Base-by-base conservation (phyloP, 352 stramenopile genomes). In the Pythium myriotylum region DNA sequence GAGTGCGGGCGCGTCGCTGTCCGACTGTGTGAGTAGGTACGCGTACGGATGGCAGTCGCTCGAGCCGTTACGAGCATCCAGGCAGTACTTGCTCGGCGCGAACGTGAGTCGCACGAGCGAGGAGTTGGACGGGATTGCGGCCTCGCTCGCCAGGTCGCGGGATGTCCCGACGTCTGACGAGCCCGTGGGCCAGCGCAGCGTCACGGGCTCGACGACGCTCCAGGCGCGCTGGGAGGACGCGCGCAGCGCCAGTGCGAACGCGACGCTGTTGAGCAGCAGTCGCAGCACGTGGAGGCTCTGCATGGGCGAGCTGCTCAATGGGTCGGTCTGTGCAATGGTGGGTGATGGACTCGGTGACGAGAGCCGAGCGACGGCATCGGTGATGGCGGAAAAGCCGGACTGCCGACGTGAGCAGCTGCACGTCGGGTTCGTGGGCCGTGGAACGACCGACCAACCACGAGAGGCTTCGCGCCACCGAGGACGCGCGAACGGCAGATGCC, bases 81-180 rank as follows among this genome's bases (percentile, higher is more conserved):
- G 26, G 40, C 81, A 90, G 55, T 84, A 81, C 29, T 70, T 72
- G 14, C 59, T 60, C 0, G 81, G 81, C 12, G 81, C 62, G 12
- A 90, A 78, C 22, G 68, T 59, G 14, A 87, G 64, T 23, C 32
- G 52, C 9, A 55, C 17, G 26, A 59, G n/a, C 33, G 35, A 10
- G 5, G 29, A 37, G 19, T 8, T 47, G 22, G 13, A 35, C 49
- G 56, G 56, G 50, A 5, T 24, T 7, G 20, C 8, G 19, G 22
- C 33, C 39, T 51, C 49, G 39, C 19, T 43, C 3, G 39, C 16
- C 26, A 29, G 14, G n/a, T 49, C 24, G 2, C 14, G 27, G 49
- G 52, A 51, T 13, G 24, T 40, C 23, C 50, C 52, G 40, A 10
- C 5, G 29, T 10, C 29, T 19, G 23, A 40, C 47, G 22, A 29